Evolutionary conservation across 108 stramenopile genomes (phyloP).

Genomic region (Nannochloropsis granulata): DNA sequence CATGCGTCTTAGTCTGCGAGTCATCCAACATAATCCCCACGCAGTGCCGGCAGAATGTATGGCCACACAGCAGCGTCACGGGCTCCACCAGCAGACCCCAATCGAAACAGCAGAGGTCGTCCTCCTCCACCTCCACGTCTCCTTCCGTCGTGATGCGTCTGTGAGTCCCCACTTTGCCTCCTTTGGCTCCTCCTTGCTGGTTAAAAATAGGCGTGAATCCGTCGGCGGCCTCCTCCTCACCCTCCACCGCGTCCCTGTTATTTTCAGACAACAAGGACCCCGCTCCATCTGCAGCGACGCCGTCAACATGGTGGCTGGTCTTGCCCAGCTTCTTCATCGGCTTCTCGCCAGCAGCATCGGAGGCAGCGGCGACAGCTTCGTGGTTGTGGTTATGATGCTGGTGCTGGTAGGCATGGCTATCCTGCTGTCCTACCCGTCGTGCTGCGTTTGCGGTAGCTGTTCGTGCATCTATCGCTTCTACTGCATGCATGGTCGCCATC

Average conservation of each 20-base stretch:
- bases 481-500: no score
- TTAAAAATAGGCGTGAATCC: not conserved
- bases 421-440: no score
- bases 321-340: no score
- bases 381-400: no score
- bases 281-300: not conserved
- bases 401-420: no score
- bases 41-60: not conserved
- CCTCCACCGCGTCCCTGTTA: not conserved
- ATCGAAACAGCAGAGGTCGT: not conserved
- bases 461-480: no score
- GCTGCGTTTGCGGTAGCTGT: no score
- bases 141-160: not conserved
- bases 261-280: not conserved
- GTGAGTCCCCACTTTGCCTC: not conserved
- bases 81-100: not conserved
- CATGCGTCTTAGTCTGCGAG: not conserved
- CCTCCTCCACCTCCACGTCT: not conserved
- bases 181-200: not conserved
- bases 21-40: not conserved
- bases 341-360: no score
- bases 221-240: not conserved
- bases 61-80: not conserved
- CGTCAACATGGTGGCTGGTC: no score
- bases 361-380: no score